phyloP scores from a whole-genome alignment of 169 alveolate genomes.

The Amoebophrya sp. region DNA sequence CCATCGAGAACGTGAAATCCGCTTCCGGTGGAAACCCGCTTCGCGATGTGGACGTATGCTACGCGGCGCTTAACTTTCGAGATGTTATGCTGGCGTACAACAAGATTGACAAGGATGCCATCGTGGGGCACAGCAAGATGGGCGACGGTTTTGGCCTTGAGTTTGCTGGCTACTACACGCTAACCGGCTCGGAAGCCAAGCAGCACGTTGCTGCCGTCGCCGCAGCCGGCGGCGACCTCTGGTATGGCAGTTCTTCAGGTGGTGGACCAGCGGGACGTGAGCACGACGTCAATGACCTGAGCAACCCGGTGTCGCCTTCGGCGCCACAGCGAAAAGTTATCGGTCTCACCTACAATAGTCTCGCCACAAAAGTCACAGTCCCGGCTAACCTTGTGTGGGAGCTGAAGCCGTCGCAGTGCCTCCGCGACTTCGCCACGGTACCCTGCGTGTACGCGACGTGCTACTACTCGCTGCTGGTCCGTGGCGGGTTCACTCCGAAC shows the following conservation, averaged over 20 bases:
- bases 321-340: too few species aligned
- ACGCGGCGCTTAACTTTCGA: neutral
- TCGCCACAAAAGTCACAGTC: neutral
- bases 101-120: neutral
- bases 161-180: neutral
- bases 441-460: constrained; percentile 23
- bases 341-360: neutral
- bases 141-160: constrained; percentile 14
- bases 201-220: too few species aligned
- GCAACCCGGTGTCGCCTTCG: too few species aligned
- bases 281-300: too few species aligned
- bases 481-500: neutral
- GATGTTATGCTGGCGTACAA: neutral
- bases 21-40: too few species aligned
- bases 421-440: neutral
- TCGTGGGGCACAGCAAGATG: neutral
- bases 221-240: too few species aligned
- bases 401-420: neutral
- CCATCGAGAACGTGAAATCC: too few species aligned
- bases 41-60: neutral
- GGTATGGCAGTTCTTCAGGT: too few species aligned
- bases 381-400: neutral
- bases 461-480: neutral
- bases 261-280: neutral
- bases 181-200: too few species aligned